phyloP scores from a whole-genome alignment of 352 stramenopile species.

The Globisporangium abappressorium region DNA sequence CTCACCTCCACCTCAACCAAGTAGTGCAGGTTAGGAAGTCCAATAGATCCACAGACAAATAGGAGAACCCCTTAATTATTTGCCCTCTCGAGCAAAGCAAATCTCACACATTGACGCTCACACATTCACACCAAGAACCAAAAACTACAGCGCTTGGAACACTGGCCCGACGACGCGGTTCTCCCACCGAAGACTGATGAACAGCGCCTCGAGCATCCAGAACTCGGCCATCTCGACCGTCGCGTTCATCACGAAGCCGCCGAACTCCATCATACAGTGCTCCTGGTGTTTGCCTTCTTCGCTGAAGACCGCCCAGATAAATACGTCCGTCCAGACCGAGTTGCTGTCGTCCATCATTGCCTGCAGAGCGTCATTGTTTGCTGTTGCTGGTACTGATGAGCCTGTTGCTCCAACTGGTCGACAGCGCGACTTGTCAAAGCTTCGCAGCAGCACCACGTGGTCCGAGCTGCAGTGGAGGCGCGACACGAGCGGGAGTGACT shows the following conservation, averaged over 20 bases:
- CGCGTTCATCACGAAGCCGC: constrained; percentile 9
- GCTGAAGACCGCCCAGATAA: constrained; percentile 18
- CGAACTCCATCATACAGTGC: constrained; percentile 16
- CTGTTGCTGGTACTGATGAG: background rate
- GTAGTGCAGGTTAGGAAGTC: background rate
- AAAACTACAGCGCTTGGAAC: constrained; percentile 7
- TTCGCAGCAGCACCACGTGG: constrained; percentile 11
- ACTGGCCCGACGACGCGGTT: constrained; percentile 10
- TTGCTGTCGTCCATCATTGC: background rate
- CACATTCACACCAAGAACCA: background rate
- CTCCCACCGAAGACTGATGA: constrained; percentile 22
- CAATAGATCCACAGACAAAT: background rate
- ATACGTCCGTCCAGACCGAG: constrained; percentile 17
- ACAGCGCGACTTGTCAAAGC: constrained; percentile 5
- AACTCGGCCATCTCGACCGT: constrained; percentile 13
- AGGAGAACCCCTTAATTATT: constrained; percentile 2
- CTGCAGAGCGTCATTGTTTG: background rate
- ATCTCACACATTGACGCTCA: background rate
- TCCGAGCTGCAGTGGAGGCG: background rate
- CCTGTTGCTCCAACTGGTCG: background rate
- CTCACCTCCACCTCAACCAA: background rate
- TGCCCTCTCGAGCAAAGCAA: background rate
- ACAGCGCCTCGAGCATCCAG: constrained; percentile 20
- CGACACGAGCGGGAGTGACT: constrained; percentile 16
- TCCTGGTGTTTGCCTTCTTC: constrained; percentile 5